Percentiles rank a stretch among this genome's conserved stretches.
These are phyloP conservation scores for Boletus semigastroideus DNA, from an alignment of 1,284 basidiomycete genomes.

Conservation along the genomic window DNA sequence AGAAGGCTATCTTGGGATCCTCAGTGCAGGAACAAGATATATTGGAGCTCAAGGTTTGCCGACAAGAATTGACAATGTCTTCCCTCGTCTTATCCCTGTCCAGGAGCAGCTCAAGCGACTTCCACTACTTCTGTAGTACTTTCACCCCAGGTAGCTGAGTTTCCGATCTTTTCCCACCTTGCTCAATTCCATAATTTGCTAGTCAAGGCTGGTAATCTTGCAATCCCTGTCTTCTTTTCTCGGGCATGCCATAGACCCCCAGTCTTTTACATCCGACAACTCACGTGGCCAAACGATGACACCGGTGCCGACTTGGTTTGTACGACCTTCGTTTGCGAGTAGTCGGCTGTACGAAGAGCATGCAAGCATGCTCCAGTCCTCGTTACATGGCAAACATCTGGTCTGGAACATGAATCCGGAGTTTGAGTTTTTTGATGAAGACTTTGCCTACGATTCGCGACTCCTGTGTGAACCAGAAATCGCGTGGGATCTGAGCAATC, in stretches of 20 bases:
- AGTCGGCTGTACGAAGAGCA: slow-evolving; percentile 49
- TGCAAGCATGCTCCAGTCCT: slow-evolving; percentile 38
- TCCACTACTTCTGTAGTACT: slow-evolving; percentile 65
- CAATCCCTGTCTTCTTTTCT: slow-evolving; percentile 64
- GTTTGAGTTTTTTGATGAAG: slow-evolving; percentile 31
- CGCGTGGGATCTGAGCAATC: slow-evolving; percentile 25
- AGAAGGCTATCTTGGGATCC: slow-evolving; percentile 73
- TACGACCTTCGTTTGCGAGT: slow-evolving; percentile 50
- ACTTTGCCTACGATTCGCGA: slow-evolving; percentile 32
- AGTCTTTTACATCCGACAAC: slow-evolving; percentile 7
- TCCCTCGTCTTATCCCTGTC: slow-evolving; percentile 14
- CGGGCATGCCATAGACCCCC: slow-evolving; percentile 37
- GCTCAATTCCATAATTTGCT: slow-evolving; percentile 6
- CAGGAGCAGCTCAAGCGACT: slow-evolving; percentile 53
- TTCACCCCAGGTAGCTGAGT: slow-evolving; percentile 54
- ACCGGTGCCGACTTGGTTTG: slow-evolving; percentile 49
- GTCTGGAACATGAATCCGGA: slow-evolving; percentile 33
- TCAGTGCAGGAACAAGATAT: slow-evolving; percentile 64
- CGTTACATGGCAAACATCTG: slow-evolving; percentile 28
- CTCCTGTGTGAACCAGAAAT: slow-evolving; percentile 11
- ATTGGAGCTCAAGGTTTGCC: slow-evolving; percentile 54
- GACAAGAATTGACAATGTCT: neutral
- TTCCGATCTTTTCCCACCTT: slow-evolving; percentile 5
- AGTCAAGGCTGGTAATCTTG: slow-evolving; percentile 66
- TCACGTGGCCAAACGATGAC: slow-evolving; percentile 13